These are phyloP conservation scores for Staphylotrichum longicolle DNA, from an alignment of 495 filamentous ascomycete species.

Conservation along the genomic window DNA sequence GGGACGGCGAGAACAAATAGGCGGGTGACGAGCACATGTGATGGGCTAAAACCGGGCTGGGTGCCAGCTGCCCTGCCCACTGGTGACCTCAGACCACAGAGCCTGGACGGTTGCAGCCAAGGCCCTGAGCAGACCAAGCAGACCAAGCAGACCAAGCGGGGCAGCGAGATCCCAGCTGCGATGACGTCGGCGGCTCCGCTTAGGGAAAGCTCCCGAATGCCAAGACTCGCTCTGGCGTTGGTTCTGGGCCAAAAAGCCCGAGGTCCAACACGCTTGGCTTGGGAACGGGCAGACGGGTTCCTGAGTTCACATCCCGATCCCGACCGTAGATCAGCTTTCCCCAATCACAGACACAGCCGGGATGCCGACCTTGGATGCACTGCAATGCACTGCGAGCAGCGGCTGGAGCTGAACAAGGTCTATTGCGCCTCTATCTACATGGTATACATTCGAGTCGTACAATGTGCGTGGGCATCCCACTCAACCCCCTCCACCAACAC, in stretches of 20 bases:
- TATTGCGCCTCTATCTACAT: conserved; percentile 19
- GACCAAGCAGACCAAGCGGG: not conserved
- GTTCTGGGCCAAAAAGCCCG: not conserved
- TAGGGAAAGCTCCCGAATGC: conserved; percentile 9
- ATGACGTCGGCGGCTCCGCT: conserved; percentile 36
- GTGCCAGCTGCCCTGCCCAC: not conserved
- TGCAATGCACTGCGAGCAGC: not conserved
- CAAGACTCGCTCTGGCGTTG: not conserved
- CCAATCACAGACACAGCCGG: no score
- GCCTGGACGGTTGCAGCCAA: conserved; percentile 16
- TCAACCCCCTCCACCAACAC: conserved; percentile 11
- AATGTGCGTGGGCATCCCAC: conserved; percentile 7
- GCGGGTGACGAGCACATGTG: conserved; percentile 24
- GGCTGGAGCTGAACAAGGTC: conserved; percentile 1
- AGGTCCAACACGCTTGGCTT: not conserved
- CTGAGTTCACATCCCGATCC: no score
- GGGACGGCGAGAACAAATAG: conserved; percentile 9
- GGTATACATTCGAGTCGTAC: conserved; percentile 26
- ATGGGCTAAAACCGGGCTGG: conserved; percentile 26
- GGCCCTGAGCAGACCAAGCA: not conserved
- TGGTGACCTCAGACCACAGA: conserved; percentile 20
- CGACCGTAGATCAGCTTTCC: no score
- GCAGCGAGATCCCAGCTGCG: not conserved
- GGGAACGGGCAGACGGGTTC: no score
- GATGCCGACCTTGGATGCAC: no score